Evolutionary conservation across 768 basidiomycete species (phyloP).

Genomic region (Lepiota venenata): DNA sequence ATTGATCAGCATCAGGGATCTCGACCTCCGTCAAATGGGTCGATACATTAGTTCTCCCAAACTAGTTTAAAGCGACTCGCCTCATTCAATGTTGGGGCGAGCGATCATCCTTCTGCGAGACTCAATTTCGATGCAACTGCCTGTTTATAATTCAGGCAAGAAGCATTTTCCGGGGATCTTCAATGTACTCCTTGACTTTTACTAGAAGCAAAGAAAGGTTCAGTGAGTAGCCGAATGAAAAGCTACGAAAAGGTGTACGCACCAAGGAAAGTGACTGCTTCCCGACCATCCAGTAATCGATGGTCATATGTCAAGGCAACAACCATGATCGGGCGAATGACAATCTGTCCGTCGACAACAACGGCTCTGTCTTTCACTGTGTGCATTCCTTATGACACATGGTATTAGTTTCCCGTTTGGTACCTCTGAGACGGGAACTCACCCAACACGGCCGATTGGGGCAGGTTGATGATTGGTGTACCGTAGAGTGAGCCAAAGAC

Average conservation of each 20-base stretch:
- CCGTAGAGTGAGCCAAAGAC: slow-evolving; percentile 97
- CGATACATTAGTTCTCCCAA: too few species aligned
- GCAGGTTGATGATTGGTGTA: slow-evolving; percentile 98
- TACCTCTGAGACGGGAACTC: slow-evolving; percentile 18
- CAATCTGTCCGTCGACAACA: slow-evolving; percentile 93
- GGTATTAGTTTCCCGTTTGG: not conserved
- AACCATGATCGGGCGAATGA: slow-evolving; percentile 96
- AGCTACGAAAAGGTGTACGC: slow-evolving; percentile 26
- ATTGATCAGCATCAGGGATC: not conserved
- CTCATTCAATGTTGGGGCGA: too few species aligned
- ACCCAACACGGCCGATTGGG: slow-evolving; percentile 92
- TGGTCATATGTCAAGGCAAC: slow-evolving; percentile 95
- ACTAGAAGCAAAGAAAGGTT: slow-evolving; percentile 40
- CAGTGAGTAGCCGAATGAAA: not conserved
- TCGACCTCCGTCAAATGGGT: not conserved
- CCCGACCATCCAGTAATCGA: slow-evolving; percentile 90
- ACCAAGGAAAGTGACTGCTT: slow-evolving; percentile 98
- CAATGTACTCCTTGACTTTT: slow-evolving; percentile 89
- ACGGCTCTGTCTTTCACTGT: slow-evolving; percentile 88
- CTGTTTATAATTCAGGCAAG: slow-evolving; percentile 34
- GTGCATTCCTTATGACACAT: slow-evolving; percentile 70
- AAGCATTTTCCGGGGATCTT: slow-evolving; percentile 93
- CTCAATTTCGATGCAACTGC: not conserved
- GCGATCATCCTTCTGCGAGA: not conserved
- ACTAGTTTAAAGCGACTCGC: too few species aligned